phyloP scores from a whole-genome alignment of 2,329 filamentous ascomycete species.

The Cercospora sesami region DNA sequence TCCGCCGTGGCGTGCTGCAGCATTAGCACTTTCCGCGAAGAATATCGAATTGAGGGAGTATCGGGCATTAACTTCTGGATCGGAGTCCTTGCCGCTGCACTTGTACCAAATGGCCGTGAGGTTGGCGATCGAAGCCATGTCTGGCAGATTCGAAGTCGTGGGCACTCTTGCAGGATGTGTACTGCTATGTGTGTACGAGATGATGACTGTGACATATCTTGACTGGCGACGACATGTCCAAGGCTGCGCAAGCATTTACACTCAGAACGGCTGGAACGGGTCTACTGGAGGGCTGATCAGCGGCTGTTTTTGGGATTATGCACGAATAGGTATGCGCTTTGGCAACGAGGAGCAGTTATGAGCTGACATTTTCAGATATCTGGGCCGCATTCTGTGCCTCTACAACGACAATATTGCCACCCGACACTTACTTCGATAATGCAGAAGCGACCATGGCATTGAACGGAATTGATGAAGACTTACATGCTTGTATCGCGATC shows the following conservation, averaged over 20 bases:
- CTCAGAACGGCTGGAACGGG: conserved; percentile 23
- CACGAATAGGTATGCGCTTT: conserved; percentile 12
- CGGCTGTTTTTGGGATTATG: conserved; percentile 23
- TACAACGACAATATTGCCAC: conserved; percentile 16
- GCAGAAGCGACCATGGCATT: conserved; percentile 12
- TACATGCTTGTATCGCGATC: conserved; percentile 21
- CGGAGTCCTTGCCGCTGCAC: conserved; percentile 17
- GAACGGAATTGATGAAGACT: conserved; percentile 16
- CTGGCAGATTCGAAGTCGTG: conserved; percentile 18
- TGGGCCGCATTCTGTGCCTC: conserved; percentile 22
- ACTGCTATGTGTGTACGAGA: conserved; percentile 19
- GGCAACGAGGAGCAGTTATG: no score
- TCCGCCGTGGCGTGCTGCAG: conserved; percentile 22
- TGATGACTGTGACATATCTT: conserved; percentile 24
- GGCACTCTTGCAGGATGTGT: conserved; percentile 22
- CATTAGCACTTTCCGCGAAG: conserved; percentile 20
- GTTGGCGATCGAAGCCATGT: conserved; percentile 21
- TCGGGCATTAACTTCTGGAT: conserved; percentile 12
- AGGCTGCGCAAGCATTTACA: conserved; percentile 23
- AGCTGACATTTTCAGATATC: conserved; percentile 11
- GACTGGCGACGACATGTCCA: conserved; percentile 23
- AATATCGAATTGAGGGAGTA: conserved; percentile 19
- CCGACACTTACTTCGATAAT: conserved; percentile 21
- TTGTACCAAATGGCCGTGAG: conserved; percentile 21
- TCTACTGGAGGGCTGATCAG: conserved; percentile 20